Percentiles rank a stretch among this genome's conserved stretches.
These are phyloP conservation scores for Backusella westeae DNA, from an alignment of 192 early-diverging fungal species.

Conservation along the genomic window DNA sequence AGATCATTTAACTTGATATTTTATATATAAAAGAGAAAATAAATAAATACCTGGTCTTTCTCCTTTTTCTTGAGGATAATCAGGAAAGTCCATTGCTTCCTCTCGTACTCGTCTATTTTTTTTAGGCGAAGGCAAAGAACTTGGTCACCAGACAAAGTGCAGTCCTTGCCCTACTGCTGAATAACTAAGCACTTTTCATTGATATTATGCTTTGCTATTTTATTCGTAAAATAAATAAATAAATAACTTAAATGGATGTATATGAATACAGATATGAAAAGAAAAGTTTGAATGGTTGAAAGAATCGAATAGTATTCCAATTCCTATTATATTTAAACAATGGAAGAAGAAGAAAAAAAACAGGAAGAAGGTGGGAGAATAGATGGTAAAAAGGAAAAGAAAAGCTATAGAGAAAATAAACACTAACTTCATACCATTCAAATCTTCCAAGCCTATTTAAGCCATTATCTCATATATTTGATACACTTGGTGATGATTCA, in stretches of 20 bases:
- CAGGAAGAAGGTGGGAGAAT: no score
- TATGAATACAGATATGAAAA: neutral
- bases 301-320: no score
- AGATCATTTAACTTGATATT: neutral
- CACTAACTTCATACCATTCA: no score
- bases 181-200: neutral
- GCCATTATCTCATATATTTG: no score
- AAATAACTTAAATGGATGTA: no score
- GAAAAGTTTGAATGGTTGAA: neutral
- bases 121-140: neutral
- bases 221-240: no score
- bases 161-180: neutral
- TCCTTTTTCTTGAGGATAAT: neutral
- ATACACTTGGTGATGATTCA: no score
- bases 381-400: no score
- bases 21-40: neutral
- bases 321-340: no score
- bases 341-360: no score
- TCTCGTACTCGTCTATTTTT: neutral
- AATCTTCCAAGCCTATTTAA: no score
- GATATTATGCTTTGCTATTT: neutral
- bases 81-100: slow-evolving; percentile 2
- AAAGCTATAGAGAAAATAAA: no score
- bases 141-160: neutral
- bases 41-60: neutral